Evolutionary conservation across 2,329 filamentous ascomycete species (phyloP).

Genomic region (Fonsecaea erecta): DNA sequence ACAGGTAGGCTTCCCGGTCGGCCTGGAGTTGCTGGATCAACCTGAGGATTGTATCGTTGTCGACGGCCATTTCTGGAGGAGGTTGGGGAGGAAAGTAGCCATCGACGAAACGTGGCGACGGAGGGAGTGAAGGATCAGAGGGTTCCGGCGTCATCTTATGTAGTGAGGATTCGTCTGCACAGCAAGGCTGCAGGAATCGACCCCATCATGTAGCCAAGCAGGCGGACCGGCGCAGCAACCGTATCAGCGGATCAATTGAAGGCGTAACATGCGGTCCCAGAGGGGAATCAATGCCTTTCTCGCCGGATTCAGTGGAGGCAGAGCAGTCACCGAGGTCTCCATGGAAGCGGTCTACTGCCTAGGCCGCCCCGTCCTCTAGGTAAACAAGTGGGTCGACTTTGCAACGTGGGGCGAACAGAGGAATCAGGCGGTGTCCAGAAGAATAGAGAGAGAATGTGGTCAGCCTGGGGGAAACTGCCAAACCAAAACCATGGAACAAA

Average conservation of each 20-base stretch:
- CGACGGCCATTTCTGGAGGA: conserved; percentile 33
- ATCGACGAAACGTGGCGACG: conserved; percentile 23
- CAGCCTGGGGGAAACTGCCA: background rate
- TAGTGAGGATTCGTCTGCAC: conserved; percentile 1
- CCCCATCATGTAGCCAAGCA: conserved; percentile 22
- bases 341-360: conserved; percentile 1
- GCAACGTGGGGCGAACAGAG: background rate
- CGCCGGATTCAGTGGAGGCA: background rate
- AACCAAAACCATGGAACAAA: background rate
- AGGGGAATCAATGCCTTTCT: background rate
- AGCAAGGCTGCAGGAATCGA: conserved; percentile 17
- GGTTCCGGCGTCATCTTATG: conserved; percentile 24
- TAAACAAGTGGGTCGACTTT: conserved; percentile 3
- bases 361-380: background rate
- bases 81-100: conserved; percentile 27
- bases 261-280: background rate
- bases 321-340: background rate
- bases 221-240: conserved; percentile 7
- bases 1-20: conserved; percentile 34
- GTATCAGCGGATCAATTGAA: background rate
- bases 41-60: conserved; percentile 31
- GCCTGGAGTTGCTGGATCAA: conserved; percentile 37
- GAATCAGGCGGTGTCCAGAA: background rate
- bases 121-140: conserved; percentile 4
- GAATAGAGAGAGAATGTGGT: background rate